Percentiles rank a stretch among this genome's conserved stretches.
These are phyloP conservation scores for Clarkia xantiana DNA, from an alignment of 345 rosid species.

Conservation along the genomic window DNA sequence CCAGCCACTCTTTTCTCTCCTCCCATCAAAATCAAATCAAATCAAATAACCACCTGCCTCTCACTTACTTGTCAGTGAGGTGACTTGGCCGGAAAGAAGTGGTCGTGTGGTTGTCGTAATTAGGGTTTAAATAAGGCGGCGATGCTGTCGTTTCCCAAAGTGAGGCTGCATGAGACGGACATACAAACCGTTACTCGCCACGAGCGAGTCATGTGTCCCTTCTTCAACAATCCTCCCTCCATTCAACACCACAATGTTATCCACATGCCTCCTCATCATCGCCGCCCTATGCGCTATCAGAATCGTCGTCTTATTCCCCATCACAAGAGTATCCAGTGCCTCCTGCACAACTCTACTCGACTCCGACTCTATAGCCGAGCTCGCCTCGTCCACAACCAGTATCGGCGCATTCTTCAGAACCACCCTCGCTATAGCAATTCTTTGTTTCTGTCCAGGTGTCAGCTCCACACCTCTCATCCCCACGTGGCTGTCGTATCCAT, in stretches of 20 bases:
- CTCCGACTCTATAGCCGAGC: conserved; percentile 93
- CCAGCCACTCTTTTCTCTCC: too few relatives aligned
- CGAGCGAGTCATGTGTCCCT: conserved; percentile 76
- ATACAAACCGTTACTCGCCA: conserved; percentile 80
- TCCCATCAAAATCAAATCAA: too few relatives aligned
- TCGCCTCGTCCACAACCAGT: conserved; percentile 83
- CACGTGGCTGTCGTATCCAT: conserved; percentile 92
- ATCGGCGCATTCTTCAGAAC: conserved; percentile 99
- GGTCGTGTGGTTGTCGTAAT: too few relatives aligned
- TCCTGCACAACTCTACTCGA: conserved; percentile 97
- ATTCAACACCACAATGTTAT: conserved; percentile 92
- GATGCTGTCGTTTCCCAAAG: conserved; percentile 86
- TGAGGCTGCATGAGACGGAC: conserved; percentile 96
- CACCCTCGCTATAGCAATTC: conserved; percentile 88
- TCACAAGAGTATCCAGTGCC: conserved; percentile 81
- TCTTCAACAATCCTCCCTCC: conserved; percentile 95
- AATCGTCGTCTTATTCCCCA: conserved; percentile 92
- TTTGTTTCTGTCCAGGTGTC: conserved; percentile 98
- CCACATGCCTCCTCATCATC: conserved; percentile 85
- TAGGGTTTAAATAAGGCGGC: conserved; percentile 9
- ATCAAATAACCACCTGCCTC: too few relatives aligned
- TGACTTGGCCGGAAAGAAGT: too few relatives aligned
- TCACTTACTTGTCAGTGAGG: too few relatives aligned
- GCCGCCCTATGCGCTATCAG: conserved; percentile 47
- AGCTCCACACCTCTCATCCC: conserved; percentile 99